These are phyloP conservation scores for Suhomyces choctaworum DNA, from an alignment of 1,139 yeast genomes.

Conservation along the genomic window DNA sequence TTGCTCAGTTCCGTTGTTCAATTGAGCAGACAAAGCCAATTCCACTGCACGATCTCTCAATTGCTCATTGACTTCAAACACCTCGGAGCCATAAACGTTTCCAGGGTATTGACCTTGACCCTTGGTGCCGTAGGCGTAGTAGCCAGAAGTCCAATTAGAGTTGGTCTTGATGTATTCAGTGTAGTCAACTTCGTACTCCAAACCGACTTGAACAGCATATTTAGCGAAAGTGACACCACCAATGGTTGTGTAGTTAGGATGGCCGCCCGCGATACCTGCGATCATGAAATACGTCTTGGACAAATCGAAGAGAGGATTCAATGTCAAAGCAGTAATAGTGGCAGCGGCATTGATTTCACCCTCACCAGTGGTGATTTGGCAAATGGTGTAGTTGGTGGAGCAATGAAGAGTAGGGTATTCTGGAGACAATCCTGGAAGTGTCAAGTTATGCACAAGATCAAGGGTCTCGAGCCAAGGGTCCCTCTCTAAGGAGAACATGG, in stretches of 20 bases:
- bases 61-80: constrained; percentile 60
- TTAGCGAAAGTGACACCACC: constrained; percentile 65
- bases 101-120: constrained; percentile 54
- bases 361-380: constrained; percentile 68
- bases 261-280: constrained; percentile 70
- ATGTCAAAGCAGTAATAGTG: constrained; percentile 54
- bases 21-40: constrained; percentile 47
- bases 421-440: constrained; percentile 67
- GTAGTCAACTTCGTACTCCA: constrained; percentile 56
- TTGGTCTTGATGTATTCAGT: constrained; percentile 48
- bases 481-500: constrained; percentile 58
- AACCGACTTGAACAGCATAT: constrained; percentile 62
- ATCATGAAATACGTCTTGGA: constrained; percentile 59
- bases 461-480: constrained; percentile 53
- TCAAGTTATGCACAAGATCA: constrained; percentile 41
- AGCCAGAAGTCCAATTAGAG: constrained; percentile 61
- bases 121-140: constrained; percentile 56
- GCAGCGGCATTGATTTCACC: constrained; percentile 71
- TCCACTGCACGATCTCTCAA: constrained; percentile 59
- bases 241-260: constrained; percentile 46
- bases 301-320: constrained; percentile 58
- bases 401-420: constrained; percentile 58
- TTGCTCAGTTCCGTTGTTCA: constrained; percentile 47
- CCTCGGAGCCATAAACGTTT: constrained; percentile 63
- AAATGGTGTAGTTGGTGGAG: constrained; percentile 51